Percentiles rank a stretch among this genome's conserved stretches.
Evolutionary conservation across 352 stramenopile species (phyloP).

Genomic region (Globisporangium nagaii): DNA sequence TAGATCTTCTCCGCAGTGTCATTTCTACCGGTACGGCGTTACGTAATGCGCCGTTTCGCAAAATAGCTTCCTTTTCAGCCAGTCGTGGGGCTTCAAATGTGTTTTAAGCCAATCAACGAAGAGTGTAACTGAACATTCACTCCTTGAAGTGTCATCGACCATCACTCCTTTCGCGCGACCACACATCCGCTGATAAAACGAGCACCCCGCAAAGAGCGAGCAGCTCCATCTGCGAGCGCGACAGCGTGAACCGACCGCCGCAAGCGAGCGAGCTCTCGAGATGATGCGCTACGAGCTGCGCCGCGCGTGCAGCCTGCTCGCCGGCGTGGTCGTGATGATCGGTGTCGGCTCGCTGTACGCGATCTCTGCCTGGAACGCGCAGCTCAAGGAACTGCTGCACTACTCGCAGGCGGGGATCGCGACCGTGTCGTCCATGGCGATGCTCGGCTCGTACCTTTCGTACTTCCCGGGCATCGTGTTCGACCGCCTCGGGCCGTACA

Average conservation of each 20-base stretch:
- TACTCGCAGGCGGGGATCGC: slow-evolving; percentile 75
- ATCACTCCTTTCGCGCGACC: neutral
- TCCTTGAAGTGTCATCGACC: neutral
- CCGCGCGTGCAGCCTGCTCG: slow-evolving; percentile 38
- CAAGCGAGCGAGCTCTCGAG: no score
- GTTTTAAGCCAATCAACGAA: neutral
- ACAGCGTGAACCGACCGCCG: neutral
- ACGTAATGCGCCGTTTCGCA: neutral
- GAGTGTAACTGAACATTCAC: neutral
- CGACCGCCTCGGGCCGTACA: slow-evolving; percentile 57
- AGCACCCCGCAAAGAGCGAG: neutral
- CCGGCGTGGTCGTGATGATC: slow-evolving; percentile 62
- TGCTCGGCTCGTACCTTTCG: slow-evolving; percentile 75
- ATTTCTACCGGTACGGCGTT: neutral
- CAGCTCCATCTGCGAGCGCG: neutral
- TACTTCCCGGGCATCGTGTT: slow-evolving; percentile 69
- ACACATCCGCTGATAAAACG: neutral
- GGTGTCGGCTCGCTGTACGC: slow-evolving; percentile 74
- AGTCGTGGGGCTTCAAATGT: neutral
- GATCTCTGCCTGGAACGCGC: slow-evolving; percentile 77
- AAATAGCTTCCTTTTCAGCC: neutral
- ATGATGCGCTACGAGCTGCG: slow-evolving; percentile 16
- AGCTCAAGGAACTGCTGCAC: slow-evolving; percentile 73
- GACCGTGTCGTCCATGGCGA: slow-evolving; percentile 63
- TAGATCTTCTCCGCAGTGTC: no score